Conservation (phyloP, 2,329 filamentous ascomycete species). For the Botryotinia calthae region DNA sequence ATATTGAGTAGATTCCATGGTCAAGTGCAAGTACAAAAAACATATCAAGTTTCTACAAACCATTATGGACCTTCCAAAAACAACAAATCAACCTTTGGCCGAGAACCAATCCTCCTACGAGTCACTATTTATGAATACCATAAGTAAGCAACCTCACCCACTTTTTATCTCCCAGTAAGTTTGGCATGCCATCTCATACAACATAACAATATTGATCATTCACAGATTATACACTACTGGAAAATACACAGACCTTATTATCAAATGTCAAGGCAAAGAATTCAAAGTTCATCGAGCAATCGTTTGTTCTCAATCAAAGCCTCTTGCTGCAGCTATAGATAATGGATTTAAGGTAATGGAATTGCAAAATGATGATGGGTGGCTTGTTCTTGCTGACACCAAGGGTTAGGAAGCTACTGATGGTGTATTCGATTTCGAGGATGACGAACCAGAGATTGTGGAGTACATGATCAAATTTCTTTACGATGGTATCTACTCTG, state of each 20-base stretch:
- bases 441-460: constrained; percentile 21
- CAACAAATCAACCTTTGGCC: background rate
- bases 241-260: constrained; percentile 27
- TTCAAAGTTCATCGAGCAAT: constrained; percentile 30
- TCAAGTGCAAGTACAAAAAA: background rate
- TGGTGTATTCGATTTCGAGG: constrained; percentile 19
- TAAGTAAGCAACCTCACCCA: background rate
- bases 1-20: background rate
- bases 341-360: constrained; percentile 19
- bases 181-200: too few relatives aligned
- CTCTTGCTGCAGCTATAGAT: constrained; percentile 25
- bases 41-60: background rate
- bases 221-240: constrained; percentile 8
- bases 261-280: constrained; percentile 24
- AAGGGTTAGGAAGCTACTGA: constrained; percentile 18
- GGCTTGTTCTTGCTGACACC: background rate
- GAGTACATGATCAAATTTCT: constrained; percentile 21
- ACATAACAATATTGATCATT: background rate
- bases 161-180: constrained; percentile 9
- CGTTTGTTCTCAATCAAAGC: constrained; percentile 28
- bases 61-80: background rate
- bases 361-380: background rate
- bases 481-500: constrained; percentile 6
- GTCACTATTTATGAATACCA: background rate
- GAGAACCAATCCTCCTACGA: background rate